A percentile compares a stretch with the other conserved stretches of the same genome.
These are phyloP conservation scores for Colletotrichum aenigma DNA, from an alignment of 2,329 filamentous ascomycete species.

Conservation along the genomic window DNA sequence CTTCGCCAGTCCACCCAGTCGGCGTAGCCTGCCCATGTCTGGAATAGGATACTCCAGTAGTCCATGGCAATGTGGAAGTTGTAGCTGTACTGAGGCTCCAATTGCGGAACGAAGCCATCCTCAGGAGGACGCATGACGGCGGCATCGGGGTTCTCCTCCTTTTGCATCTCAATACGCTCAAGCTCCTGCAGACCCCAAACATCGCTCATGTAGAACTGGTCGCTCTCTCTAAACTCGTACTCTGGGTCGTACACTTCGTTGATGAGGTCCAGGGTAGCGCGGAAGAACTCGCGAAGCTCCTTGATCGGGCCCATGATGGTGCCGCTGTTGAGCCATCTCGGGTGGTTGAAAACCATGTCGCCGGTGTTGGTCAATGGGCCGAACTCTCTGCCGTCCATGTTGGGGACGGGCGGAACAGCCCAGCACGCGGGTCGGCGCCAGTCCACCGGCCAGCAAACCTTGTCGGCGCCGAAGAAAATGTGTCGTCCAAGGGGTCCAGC, in stretches of 20 bases:
- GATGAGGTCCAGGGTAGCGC: constrained; percentile 33
- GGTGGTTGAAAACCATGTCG: constrained; percentile 32
- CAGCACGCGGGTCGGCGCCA: constrained; percentile 41
- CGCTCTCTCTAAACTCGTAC: constrained; percentile 38
- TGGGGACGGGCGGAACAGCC: constrained; percentile 38
- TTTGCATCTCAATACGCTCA: constrained; percentile 34
- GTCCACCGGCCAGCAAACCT: constrained; percentile 46
- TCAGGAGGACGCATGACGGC: constrained; percentile 18
- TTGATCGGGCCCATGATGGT: constrained; percentile 45
- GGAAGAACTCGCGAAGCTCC: constrained; percentile 33
- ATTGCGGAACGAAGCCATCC: constrained; percentile 25
- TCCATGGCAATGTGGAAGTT: constrained; percentile 42
- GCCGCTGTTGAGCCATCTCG: constrained; percentile 50
- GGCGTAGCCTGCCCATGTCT: constrained; percentile 40
- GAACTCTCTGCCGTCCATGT: constrained; percentile 34
- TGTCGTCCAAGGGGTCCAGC: constrained; percentile 37
- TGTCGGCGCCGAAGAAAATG: constrained; percentile 49
- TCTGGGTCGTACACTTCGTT: constrained; percentile 34
- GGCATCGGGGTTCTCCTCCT: constrained; percentile 23
- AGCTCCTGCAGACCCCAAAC: constrained; percentile 48
- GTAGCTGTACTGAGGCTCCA: constrained; percentile 16
- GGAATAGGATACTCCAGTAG: constrained; percentile 44
- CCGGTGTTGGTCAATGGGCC: constrained; percentile 38
- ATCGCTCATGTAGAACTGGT: constrained; percentile 48
- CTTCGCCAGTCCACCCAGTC: constrained; percentile 35